A percentile compares a stretch with the other conserved stretches of the same genome.
phyloP scores from a whole-genome alignment of 31 red algal genomes.

The Porphyra umbilicalis region DNA sequence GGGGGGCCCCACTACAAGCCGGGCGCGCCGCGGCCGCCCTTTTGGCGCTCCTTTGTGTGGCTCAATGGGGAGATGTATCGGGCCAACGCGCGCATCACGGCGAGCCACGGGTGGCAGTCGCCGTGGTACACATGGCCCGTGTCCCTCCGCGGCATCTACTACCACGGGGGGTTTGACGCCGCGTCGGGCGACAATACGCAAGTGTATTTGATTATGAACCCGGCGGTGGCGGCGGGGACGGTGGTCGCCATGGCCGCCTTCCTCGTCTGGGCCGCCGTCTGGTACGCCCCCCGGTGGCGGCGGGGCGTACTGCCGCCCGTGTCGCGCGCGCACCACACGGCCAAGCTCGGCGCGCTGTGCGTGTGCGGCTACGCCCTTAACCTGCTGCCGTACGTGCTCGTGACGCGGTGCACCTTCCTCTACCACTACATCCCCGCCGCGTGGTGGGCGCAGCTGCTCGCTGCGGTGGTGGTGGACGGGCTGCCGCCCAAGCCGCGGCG shows the following conservation, averaged over 20 bases:
- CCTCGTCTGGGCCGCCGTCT: neutral
- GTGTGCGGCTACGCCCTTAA: constrained; percentile 11
- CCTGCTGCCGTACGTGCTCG: constrained; percentile 35
- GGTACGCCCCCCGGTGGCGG: constrained; percentile 9
- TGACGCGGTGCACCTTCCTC: constrained; percentile 63
- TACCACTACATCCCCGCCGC: constrained; percentile 81
- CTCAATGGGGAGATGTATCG: constrained; percentile 77
- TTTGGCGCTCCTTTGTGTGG: constrained; percentile 45
- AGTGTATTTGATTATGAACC: constrained; percentile 66
- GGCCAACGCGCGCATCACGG: constrained; percentile 63
- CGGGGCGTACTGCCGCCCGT: neutral
- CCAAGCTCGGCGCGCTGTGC: constrained; percentile 2
- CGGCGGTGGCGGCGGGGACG: constrained; percentile 32
- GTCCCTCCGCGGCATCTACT: constrained; percentile 59
- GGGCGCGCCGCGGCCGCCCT: constrained; percentile 18
- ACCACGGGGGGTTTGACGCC: constrained; percentile 24
- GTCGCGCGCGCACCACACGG: neutral
- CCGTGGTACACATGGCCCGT: constrained; percentile 80
- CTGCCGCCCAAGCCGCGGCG: constrained; percentile 19
- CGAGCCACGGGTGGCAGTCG: constrained; percentile 66
- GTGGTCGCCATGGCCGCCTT: constrained; percentile 21
- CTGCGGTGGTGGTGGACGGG: constrained; percentile 44
- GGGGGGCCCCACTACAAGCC: constrained; percentile 26
- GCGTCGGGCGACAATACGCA: constrained; percentile 6
- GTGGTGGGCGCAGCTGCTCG: constrained; percentile 48